Evolutionary conservation across 129 eudicot genomes (phyloP), one percentile per base, ranked within the genome.

Genomic region (Pittosporum tobira): DNA sequence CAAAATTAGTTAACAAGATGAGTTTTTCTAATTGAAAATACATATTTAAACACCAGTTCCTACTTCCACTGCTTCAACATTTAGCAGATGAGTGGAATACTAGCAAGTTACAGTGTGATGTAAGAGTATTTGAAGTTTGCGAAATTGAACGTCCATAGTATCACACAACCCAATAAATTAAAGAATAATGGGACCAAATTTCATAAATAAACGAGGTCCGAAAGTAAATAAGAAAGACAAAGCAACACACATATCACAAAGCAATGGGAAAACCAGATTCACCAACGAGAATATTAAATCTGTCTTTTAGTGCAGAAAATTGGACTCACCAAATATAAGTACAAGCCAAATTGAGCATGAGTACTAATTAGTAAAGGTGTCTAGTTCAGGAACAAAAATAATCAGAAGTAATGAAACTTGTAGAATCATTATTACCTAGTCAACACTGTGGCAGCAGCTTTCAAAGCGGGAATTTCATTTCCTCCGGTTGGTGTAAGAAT

Each of bases 401-500:
- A 22, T n/a, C 29, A 21, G 5, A 9, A 48, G 18, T 1, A 21
- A 28, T 30, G 6, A 34, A 19, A 13, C 20, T 3, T 13, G 12
- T 2, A 25, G 9, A 22, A n/a, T n/a, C n/a, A n/a, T 9, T 19
- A 4, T 8, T 36, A 86, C 95, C 90, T 86, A 48, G 77, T 65
- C 46, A 82, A 46, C 45, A 73, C 73, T 43, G 75, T 22, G 28
- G 95, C 75, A 57, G 83, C 86, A 64, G 73, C 61, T 74, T 74
- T 72, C 49, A 82, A 62, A 25, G 71, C 48, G 12, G 83, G 81
- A 73, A 73, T 63, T 10, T 65, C 81, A 61, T 65, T 72, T 51
- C 79, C 95, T 61, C 80, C 83, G 50, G 68, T 66, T 50, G 95
- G 90, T 62, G 84, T 52, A 30, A 82, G 65, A 51, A 79, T 23